These are phyloP conservation scores for Benincasa hispida DNA, from an alignment of 306 rosid genomes.

Conservation along the genomic window DNA sequence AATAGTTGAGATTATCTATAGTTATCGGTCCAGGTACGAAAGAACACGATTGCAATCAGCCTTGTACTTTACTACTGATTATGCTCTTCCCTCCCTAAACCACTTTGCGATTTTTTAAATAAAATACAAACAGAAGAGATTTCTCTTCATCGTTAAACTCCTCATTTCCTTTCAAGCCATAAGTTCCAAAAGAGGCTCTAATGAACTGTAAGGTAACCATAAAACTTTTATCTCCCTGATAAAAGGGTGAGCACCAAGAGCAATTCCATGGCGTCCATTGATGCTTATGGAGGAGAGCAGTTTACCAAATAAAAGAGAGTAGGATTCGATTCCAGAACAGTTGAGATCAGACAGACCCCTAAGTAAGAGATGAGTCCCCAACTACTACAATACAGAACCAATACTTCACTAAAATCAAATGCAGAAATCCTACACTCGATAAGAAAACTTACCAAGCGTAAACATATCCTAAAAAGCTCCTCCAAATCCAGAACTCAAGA, in stretches of 20 bases:
- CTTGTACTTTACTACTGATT: not conserved
- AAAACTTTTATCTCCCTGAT: not conserved
- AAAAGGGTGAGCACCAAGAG: not conserved
- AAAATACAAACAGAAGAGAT: not conserved
- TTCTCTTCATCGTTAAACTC: not conserved
- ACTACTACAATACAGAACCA: not conserved
- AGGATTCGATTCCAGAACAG: not conserved
- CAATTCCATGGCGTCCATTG: not conserved
- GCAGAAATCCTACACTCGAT: not conserved
- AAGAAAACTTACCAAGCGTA: not conserved
- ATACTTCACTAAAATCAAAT: not conserved
- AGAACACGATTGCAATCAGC: not conserved
- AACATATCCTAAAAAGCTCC: not conserved
- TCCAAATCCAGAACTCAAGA: constrained; percentile 2
- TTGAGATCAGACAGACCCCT: not conserved
- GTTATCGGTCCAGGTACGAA: not conserved
- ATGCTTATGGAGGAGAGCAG: not conserved
- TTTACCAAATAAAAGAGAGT: not conserved
- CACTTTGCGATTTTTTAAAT: not conserved
- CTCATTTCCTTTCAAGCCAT: not conserved
- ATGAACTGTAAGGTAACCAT: not conserved
- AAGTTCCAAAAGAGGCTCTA: not conserved
- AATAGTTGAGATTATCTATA: not conserved
- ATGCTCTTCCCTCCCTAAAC: not conserved
- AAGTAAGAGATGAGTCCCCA: not conserved